These are phyloP conservation scores for Aspergillus felis DNA, from an alignment of 2,329 filamentous ascomycete species.

Conservation along the genomic window DNA sequence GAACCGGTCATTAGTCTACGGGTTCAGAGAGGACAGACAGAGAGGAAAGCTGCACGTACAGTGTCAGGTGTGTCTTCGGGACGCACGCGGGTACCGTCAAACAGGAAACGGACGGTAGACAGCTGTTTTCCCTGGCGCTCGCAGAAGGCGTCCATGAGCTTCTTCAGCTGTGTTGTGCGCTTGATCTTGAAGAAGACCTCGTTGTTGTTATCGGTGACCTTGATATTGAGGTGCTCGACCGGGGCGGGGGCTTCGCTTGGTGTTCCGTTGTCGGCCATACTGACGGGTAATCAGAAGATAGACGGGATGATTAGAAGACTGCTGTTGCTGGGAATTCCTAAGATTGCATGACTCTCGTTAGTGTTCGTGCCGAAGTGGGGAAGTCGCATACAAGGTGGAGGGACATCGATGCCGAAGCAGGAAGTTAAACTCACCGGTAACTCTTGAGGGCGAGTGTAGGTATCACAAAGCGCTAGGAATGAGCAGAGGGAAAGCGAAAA, in stretches of 20 bases:
- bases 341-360: neutral
- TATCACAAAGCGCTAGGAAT: neutral
- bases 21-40: neutral
- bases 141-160: slow-evolving; percentile 97
- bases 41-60: slow-evolving; percentile 56
- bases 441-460: neutral
- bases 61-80: slow-evolving; percentile 84
- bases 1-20: neutral
- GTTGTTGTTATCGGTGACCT: slow-evolving; percentile 98
- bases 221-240: slow-evolving; percentile 93
- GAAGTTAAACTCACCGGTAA: neutral
- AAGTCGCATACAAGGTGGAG: neutral
- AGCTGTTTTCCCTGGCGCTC: slow-evolving; percentile 88
- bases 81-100: slow-evolving; percentile 91
- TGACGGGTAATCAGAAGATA: neutral
- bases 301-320: neutral
- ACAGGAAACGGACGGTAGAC: slow-evolving; percentile 84
- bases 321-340: neutral
- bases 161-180: slow-evolving; percentile 89
- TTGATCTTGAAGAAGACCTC: slow-evolving; percentile 99
- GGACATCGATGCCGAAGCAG: neutral
- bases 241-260: slow-evolving; percentile 34
- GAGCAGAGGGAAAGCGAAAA: slow-evolving; percentile 2
- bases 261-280: slow-evolving; percentile 36
- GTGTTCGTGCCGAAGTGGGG: neutral